Percentiles rank a stretch among this genome's conserved stretches.
These are phyloP conservation scores for Lactarius pseudohatsudake DNA, from an alignment of 768 basidiomycete genomes.

Conservation along the genomic window DNA sequence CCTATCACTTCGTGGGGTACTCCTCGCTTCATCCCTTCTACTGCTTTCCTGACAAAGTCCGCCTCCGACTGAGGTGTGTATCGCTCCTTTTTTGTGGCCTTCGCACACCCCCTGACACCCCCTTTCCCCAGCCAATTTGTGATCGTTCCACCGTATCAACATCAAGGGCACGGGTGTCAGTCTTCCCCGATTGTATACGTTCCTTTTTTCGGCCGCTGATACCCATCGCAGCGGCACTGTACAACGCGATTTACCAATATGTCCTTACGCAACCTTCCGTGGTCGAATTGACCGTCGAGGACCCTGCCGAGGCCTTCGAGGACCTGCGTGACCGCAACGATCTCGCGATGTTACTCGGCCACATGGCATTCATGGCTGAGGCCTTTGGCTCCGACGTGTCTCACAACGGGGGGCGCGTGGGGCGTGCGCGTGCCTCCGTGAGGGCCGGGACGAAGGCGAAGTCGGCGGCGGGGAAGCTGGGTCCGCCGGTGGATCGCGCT, in stretches of 20 bases:
- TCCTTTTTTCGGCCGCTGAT: slow-evolving; percentile 4
- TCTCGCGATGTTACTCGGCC: slow-evolving; percentile 68
- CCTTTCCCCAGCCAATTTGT: slow-evolving; percentile 76
- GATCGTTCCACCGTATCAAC: slow-evolving; percentile 87
- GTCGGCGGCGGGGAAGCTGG: slow-evolving; percentile 56
- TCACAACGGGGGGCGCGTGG: slow-evolving; percentile 41
- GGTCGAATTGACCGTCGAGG: slow-evolving; percentile 95
- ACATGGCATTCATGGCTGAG: slow-evolving; percentile 68
- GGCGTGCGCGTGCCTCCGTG: slow-evolving; percentile 33
- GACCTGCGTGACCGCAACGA: slow-evolving; percentile 94
- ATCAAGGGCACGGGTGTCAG: slow-evolving; percentile 88
- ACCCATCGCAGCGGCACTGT: slow-evolving; percentile 67
- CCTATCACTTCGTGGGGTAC: slow-evolving; percentile 94
- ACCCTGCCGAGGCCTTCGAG: slow-evolving; percentile 97
- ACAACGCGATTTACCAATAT: slow-evolving; percentile 80
- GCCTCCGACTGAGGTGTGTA: slow-evolving; percentile 79
- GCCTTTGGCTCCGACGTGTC: slow-evolving; percentile 50
- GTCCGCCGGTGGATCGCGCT: slow-evolving; percentile 70
- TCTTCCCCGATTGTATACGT: slow-evolving; percentile 2
- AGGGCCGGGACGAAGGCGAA: slow-evolving; percentile 27
- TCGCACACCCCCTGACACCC: slow-evolving; percentile 4
- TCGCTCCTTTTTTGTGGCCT: neutral
- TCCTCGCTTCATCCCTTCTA: slow-evolving; percentile 95
- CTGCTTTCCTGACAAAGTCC: slow-evolving; percentile 87
- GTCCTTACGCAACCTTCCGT: slow-evolving; percentile 63